Conservation (phyloP, 306 rosid genomes). For the Styphnolobium japonicum region DNA sequence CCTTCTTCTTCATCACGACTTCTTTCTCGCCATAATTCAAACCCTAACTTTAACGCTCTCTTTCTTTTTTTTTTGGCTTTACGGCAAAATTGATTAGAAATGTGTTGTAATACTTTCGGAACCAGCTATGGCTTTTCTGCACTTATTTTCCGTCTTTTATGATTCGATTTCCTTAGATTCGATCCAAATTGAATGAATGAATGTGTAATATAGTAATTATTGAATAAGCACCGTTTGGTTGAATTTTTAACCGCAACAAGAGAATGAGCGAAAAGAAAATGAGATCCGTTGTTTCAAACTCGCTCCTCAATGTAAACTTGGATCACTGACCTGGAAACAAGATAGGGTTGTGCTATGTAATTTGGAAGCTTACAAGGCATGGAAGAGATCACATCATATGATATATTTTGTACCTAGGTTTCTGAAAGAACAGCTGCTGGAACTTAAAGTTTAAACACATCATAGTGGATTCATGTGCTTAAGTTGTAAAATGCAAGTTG, state of each 20-base stretch:
- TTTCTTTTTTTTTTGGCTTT: neutral
- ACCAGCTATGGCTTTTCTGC: slow-evolving; percentile 4
- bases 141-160: neutral
- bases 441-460: neutral
- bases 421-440: neutral
- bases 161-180: slow-evolving; percentile 20
- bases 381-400: neutral
- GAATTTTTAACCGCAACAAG: neutral
- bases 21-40: neutral
- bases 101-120: neutral
- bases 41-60: slow-evolving; percentile 17
- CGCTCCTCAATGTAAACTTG: slow-evolving; percentile 14
- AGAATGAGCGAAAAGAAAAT: neutral
- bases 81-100: neutral
- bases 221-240: neutral
- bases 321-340: slow-evolving; percentile 7
- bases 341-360: neutral
- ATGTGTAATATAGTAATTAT: neutral
- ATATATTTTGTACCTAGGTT: neutral
- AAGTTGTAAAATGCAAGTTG: slow-evolving; percentile 1
- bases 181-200: slow-evolving; percentile 23
- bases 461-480: neutral
- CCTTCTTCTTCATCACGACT: neutral
- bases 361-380: neutral
- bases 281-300: slow-evolving; percentile 26